Conservation (phyloP, 2,329 filamentous ascomycete species). For the Eurotiales sp. region DNA sequence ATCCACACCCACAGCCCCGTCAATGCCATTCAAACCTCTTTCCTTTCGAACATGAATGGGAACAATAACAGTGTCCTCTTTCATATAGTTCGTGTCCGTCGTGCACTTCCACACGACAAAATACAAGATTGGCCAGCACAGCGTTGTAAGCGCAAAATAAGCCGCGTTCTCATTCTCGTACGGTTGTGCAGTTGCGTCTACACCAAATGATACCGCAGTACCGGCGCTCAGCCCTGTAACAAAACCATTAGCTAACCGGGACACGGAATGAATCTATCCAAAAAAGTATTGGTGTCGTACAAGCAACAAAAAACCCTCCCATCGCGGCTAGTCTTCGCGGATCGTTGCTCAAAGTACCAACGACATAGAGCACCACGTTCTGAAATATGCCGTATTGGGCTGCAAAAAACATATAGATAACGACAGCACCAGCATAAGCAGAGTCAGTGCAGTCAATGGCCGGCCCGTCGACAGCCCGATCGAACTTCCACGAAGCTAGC, state of each 20-base stretch:
- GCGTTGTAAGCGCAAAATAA: no score
- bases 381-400: constrained; percentile 18
- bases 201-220: no score
- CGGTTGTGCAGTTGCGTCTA: no score
- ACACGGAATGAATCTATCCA: constrained; percentile 21
- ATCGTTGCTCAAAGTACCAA: constrained; percentile 18
- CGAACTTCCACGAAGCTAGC: constrained; percentile 11
- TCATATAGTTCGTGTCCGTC: constrained; percentile 21
- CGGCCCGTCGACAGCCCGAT: constrained; percentile 14
- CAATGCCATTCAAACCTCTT: no score
- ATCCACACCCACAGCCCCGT: no score
- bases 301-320: constrained; percentile 17
- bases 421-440: constrained; percentile 15
- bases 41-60: constrained; percentile 18
- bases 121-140: constrained; percentile 16
- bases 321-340: constrained; percentile 16
- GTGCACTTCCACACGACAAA: constrained; percentile 17
- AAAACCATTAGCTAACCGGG: constrained; percentile 19
- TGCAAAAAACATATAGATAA: constrained; percentile 17
- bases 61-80: constrained; percentile 21
- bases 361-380: constrained; percentile 17
- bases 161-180: no score
- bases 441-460: constrained; percentile 17
- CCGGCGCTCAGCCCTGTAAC: no score
- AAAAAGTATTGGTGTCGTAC: no score